These are phyloP conservation scores for Musa troglodytarum DNA, from an alignment of 176 grass and related monocot species.

Conservation along the genomic window DNA sequence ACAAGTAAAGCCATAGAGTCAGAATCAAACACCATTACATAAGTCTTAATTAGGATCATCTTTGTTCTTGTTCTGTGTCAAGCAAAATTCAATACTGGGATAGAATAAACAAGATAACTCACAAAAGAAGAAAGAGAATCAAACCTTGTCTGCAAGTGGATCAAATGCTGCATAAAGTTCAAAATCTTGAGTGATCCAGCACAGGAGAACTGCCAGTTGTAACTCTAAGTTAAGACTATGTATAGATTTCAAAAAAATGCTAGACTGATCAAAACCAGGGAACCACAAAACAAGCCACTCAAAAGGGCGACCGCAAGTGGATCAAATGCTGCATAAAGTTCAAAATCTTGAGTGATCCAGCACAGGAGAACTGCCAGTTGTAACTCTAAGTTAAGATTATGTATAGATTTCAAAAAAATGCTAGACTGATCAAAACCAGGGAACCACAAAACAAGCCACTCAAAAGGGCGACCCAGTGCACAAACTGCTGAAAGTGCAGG, in stretches of 20 bases:
- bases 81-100: background rate
- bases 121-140: slow-evolving; percentile 10
- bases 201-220: slow-evolving; percentile 54
- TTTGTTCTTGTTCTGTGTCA: too few relatives aligned
- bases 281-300: background rate
- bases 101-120: background rate
- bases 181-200: slow-evolving; percentile 99
- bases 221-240: slow-evolving; percentile 3
- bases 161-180: slow-evolving; percentile 89
- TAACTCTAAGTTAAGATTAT: slow-evolving; percentile 4
- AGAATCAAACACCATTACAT: too few relatives aligned
- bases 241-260: background rate
- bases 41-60: too few relatives aligned
- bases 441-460: background rate
- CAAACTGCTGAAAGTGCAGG: too few relatives aligned
- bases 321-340: too few relatives aligned
- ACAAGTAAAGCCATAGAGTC: too few relatives aligned
- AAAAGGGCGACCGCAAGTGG: too few relatives aligned
- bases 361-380: background rate
- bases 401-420: background rate
- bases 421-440: background rate
- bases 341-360: too few relatives aligned
- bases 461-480: too few relatives aligned
- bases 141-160: slow-evolving; percentile 85
- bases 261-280: background rate